A percentile compares a stretch with the other conserved stretches of the same genome.
Conservation (phyloP, 176 grass and related monocot genomes). For the Oryza coarctata region DNA sequence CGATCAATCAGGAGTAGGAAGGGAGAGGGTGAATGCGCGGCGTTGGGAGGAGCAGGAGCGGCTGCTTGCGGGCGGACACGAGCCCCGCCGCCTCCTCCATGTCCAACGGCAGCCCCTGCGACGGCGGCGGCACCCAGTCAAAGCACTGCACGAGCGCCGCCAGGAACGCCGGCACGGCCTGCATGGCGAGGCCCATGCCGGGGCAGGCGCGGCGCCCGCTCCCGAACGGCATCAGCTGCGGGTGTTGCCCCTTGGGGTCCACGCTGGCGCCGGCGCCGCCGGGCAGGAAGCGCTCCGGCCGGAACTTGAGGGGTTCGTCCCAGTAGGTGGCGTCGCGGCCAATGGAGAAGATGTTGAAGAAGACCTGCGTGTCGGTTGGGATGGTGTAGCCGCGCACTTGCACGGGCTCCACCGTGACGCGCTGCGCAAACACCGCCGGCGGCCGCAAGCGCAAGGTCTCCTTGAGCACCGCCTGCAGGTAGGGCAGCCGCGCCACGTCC, state of each 20-base stretch:
- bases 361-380: slow-evolving; percentile 42
- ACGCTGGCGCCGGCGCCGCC: slow-evolving; percentile 26
- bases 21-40: slow-evolving; percentile 50
- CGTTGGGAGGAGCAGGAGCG: slow-evolving; percentile 40
- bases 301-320: slow-evolving; percentile 46
- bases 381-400: slow-evolving; percentile 52
- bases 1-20: not conserved
- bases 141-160: slow-evolving; percentile 74
- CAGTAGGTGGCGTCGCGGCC: slow-evolving; percentile 49
- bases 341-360: slow-evolving; percentile 62
- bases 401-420: slow-evolving; percentile 44
- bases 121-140: slow-evolving; percentile 37
- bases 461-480: slow-evolving; percentile 61
- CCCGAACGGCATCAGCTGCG: slow-evolving; percentile 71
- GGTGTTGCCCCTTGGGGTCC: slow-evolving; percentile 55
- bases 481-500: slow-evolving; percentile 42
- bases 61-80: slow-evolving; percentile 35
- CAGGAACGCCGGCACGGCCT: slow-evolving; percentile 53
- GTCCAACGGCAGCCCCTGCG: slow-evolving; percentile 22
- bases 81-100: slow-evolving; percentile 65
- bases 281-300: slow-evolving; percentile 44
- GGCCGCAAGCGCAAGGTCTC: slow-evolving; percentile 58
- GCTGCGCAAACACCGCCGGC: slow-evolving; percentile 32
- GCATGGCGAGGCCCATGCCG: slow-evolving; percentile 54
- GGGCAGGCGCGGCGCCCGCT: slow-evolving; percentile 73